Evolutionary conservation across 768 basidiomycete species (phyloP), one percentile per base, ranked within the genome.

Genomic region (Mycena galericulata): DNA sequence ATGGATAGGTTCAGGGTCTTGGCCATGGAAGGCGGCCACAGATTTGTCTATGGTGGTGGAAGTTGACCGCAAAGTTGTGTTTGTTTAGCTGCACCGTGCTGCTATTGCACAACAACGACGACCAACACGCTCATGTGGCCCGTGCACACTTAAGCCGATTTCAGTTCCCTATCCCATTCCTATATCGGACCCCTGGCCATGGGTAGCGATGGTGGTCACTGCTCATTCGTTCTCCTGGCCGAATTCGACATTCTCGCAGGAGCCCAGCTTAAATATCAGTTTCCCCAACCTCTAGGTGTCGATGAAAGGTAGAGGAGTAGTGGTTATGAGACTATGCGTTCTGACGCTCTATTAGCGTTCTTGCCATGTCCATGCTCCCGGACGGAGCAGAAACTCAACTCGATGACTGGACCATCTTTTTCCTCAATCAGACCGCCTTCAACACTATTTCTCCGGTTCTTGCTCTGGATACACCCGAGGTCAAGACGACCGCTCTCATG

Each of bases 341-440:
- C 56, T 68, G 53, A 76, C 69, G 32, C 51, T 40, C 62, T 56
- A 38, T 5, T 30, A 98, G 97, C 62, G 87, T 97, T 20, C 86
- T 99, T 6, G 98, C 98, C 4, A 97, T 97, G 83, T 88, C 97
- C 67, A 99, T 99, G 98, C 87, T 99, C 24, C 98, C 98, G 14
- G 98, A 99, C 79, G 98, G 98, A 8, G 98, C 96, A 32, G 97
- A 99, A 81, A 90, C 92, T 56, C 94, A 97, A 68, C 82, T 92
- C 26, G 95, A 97, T 77, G 98, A 99, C 80, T 99, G 97, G 97
- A 99, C 98, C 7, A 90, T 98, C 47, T 99, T 99, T 86, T 98
- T 97, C 79, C 88, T 99, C 64, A 98, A 98, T 77, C 98, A 98
- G 80, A 95, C 94, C 0, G 86, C 91, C 0, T 93, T 92, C 81